Base-by-base conservation (phyloP, 139 green algal genomes). In the Pleodorina starrii region DNA sequence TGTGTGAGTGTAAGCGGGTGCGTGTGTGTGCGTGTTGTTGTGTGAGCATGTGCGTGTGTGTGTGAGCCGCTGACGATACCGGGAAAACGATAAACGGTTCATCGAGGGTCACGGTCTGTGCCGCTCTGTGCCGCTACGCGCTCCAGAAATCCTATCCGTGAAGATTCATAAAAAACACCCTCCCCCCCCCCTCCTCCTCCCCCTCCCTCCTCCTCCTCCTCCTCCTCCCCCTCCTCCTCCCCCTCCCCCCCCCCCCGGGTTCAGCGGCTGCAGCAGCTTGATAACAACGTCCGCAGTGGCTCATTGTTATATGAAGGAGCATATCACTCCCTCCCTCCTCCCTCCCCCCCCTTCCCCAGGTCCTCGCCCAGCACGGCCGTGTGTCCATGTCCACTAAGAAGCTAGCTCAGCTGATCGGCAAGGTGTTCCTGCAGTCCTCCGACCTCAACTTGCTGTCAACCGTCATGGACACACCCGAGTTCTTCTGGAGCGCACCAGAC, bases 401-500 rank as follows among this genome's bases (percentile, higher is more conserved):
- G 46, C 92, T 97, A 25, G 95, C 96, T 32, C 92, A 96, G 92
- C 89, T 97, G 16, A 98, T 97, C 40, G 94, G 94, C 60, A 90
- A 93, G 80, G 95, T 98, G 21, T 98, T 98, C 83, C 91, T 98
- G 59, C 95, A 89, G 63, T 86, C 85, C 83, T 80, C 88, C n/a
- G 91, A 88, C 10, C 91, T 97, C 66, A 97, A 96, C 90, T 90
- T 97, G 80, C 92, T 97, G 51, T 90, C 89, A 32, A 91, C 81
- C 6, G 94, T 97, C 71, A 92, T 96, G 68, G 94, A 96, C 92
- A 96, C 94, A 27, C 94, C 94, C 35, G 92, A 96, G 78, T 97
- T 95, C 90, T 97, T 97, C 90, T 98, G 96, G 96, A 91, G 71
- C 38, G 94, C 93, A 25, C 94, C 95, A 7, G 96, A 98, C 90